phyloP scores from a whole-genome alignment of 2,329 filamentous ascomycete genomes.

The Aspergillus fumigatiaffinis region DNA sequence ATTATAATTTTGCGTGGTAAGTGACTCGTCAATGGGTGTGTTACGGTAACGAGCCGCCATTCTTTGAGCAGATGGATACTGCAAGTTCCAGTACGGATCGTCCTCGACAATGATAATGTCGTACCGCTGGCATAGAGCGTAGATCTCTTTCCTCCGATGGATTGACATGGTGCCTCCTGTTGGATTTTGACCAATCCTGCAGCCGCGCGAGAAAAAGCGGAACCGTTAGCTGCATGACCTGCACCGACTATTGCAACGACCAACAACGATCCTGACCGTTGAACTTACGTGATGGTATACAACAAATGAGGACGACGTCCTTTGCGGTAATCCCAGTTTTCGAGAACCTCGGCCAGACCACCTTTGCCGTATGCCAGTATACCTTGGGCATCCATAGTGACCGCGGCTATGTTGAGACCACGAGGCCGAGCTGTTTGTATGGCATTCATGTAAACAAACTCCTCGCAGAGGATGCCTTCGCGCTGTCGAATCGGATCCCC shows the following conservation, averaged over 20 bases:
- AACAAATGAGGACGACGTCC: constrained; percentile 77
- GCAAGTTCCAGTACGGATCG: constrained; percentile 93
- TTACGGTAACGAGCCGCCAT: constrained; percentile 31
- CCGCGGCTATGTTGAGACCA: constrained; percentile 68
- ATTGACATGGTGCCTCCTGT: constrained; percentile 72
- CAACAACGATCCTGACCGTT: not conserved
- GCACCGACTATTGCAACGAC: not conserved
- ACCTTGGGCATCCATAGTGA: constrained; percentile 73
- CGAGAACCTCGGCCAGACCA: constrained; percentile 71
- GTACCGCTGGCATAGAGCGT: constrained; percentile 74
- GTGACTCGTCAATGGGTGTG: constrained; percentile 24
- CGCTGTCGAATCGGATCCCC: constrained; percentile 64
- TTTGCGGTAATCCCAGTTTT: constrained; percentile 72
- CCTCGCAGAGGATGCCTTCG: constrained; percentile 75
- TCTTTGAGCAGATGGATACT: constrained; percentile 69
- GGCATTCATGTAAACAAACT: constrained; percentile 76
- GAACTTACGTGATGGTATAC: constrained; percentile 80
- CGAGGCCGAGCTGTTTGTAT: constrained; percentile 63
- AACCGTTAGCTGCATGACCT: constrained; percentile 4
- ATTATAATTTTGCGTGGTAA: constrained; percentile 39
- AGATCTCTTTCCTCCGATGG: constrained; percentile 71
- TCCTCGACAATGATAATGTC: constrained; percentile 92
- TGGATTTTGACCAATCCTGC: constrained; percentile 82
- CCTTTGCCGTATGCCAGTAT: constrained; percentile 72
- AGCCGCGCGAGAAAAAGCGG: not conserved